phyloP scores from a whole-genome alignment of 441 rosid genomes.

The Pelargonium australe region DNA sequence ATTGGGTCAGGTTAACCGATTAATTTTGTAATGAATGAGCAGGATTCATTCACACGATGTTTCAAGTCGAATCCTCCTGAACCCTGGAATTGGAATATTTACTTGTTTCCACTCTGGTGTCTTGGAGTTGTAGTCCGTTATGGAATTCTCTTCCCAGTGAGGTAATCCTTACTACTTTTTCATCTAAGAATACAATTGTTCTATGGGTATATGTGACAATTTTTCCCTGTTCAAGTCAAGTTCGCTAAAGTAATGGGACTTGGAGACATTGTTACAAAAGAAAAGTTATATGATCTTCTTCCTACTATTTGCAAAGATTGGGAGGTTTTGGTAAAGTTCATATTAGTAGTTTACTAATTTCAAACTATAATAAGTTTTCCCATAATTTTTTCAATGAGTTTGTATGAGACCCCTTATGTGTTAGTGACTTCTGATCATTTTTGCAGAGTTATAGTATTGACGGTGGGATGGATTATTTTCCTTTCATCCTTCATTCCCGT shows the following conservation, averaged over 20 bases:
- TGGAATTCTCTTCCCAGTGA: conserved; percentile 69
- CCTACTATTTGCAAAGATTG: neutral
- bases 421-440: conserved; percentile 3
- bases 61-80: conserved; percentile 84
- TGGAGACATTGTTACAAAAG: neutral
- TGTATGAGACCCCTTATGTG: neutral
- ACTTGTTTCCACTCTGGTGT: conserved; percentile 86
- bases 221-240: neutral
- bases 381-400: neutral
- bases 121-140: conserved; percentile 73
- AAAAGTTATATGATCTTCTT: neutral
- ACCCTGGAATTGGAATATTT: conserved; percentile 97
- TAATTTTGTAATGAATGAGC: conserved; percentile 18
- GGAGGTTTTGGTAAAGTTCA: neutral
- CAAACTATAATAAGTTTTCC: neutral
- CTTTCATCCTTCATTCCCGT: conserved; percentile 71
- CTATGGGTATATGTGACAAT: neutral
- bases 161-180: conserved; percentile 40
- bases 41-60: conserved; percentile 92
- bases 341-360: neutral
- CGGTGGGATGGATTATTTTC: conserved; percentile 84
- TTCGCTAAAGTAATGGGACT: neutral
- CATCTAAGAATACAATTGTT: neutral
- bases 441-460: conserved; percentile 66
- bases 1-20: neutral